Evolutionary conservation across 768 basidiomycete genomes (phyloP).

Genomic region (Boletus reticulatus): DNA sequence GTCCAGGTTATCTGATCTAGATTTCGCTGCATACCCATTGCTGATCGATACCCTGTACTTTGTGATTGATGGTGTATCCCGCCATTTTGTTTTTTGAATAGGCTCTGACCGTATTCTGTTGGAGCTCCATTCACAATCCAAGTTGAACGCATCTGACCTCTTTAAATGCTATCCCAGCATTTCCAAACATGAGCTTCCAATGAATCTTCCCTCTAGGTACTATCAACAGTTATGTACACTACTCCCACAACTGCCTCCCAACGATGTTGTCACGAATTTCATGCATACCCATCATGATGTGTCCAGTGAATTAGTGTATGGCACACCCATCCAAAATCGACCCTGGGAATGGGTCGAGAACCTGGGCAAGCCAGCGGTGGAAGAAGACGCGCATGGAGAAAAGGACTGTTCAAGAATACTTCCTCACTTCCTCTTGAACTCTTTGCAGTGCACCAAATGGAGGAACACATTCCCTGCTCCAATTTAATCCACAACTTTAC

Average conservation of each 20-base stretch:
- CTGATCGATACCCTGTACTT: slow-evolving; percentile 74
- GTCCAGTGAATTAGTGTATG: slow-evolving; percentile 47
- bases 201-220: slow-evolving; percentile 54
- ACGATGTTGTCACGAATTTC: slow-evolving; percentile 53
- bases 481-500: not conserved
- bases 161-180: slow-evolving; percentile 63
- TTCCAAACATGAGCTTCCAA: slow-evolving; percentile 48
- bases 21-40: slow-evolving; percentile 59
- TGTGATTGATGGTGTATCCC: slow-evolving; percentile 62
- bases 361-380: slow-evolving; percentile 47
- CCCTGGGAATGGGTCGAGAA: slow-evolving; percentile 90
- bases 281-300: slow-evolving; percentile 56
- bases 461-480: slow-evolving; percentile 44
- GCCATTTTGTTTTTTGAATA: too few relatives aligned
- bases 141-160: slow-evolving; percentile 50
- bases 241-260: slow-evolving; percentile 52
- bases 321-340: slow-evolving; percentile 60
- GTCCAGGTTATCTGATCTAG: slow-evolving; percentile 44
- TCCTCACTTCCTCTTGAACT: slow-evolving; percentile 70
- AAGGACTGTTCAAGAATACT: slow-evolving; percentile 58
- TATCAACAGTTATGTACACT: slow-evolving; percentile 56
- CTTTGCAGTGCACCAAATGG: slow-evolving; percentile 64
- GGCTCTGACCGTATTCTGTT: not conserved
- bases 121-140: slow-evolving; percentile 66
- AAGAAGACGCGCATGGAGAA: slow-evolving; percentile 42